phyloP scores from a whole-genome alignment of 768 basidiomycete species.

The Pisolithus sp. region DNA sequence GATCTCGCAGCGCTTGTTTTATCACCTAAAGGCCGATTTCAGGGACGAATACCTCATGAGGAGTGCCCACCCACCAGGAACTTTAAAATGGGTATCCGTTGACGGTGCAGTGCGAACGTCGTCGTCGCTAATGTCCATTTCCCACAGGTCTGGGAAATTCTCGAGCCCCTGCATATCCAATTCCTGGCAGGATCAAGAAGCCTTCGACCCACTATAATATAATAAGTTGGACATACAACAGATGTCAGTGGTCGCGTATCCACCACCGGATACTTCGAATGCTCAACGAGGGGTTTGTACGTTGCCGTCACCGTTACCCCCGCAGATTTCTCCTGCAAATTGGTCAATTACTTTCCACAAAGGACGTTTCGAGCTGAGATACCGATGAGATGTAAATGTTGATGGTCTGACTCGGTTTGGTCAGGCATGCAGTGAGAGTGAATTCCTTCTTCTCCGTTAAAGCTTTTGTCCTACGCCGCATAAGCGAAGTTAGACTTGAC shows the following conservation, averaged over 20 bases:
- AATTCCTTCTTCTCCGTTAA: constrained; percentile 58
- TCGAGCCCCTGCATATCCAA: constrained; percentile 61
- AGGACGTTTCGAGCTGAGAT: constrained; percentile 13
- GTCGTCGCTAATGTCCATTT: constrained; percentile 31
- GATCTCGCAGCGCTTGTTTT: background rate
- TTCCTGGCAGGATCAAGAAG: constrained; percentile 33
- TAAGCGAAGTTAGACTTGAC: constrained; percentile 1
- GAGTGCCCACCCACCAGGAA: constrained; percentile 12
- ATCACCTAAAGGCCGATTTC: background rate
- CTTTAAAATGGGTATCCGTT: constrained; percentile 32
- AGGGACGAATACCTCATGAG: background rate
- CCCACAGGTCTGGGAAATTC: constrained; percentile 65
- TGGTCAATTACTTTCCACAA: constrained; percentile 7
- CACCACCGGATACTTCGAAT: constrained; percentile 56
- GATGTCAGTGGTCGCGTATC: constrained; percentile 66
- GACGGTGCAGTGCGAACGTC: constrained; percentile 13
- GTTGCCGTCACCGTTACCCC: constrained; percentile 49
- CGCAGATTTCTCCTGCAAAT: constrained; percentile 62
- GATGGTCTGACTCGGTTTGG: constrained; percentile 70
- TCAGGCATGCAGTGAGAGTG: constrained; percentile 50
- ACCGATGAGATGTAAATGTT: constrained; percentile 59
- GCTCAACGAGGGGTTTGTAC: constrained; percentile 52
- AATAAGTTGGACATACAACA: constrained; percentile 34
- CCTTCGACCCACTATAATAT: background rate
- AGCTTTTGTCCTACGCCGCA: constrained; percentile 52